These are phyloP conservation scores for Diaporthe sp. DNA, from an alignment of 2,329 filamentous ascomycete genomes.

Conservation along the genomic window DNA sequence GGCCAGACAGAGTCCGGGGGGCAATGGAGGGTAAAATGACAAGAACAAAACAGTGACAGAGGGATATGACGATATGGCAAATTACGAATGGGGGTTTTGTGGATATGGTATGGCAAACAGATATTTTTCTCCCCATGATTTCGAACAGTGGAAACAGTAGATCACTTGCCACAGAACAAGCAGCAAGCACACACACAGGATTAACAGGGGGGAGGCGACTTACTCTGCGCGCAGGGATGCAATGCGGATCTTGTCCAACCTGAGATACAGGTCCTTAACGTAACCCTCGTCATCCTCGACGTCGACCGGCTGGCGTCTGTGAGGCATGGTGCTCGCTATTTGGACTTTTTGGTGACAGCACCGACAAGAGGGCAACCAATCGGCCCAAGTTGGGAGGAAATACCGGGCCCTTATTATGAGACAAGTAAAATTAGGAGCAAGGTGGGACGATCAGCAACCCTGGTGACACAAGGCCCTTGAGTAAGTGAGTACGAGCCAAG, in stretches of 20 bases:
- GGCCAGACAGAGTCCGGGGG: not conserved
- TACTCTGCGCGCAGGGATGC: slow-evolving; percentile 33
- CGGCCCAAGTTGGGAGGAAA: not conserved
- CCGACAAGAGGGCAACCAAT: not conserved
- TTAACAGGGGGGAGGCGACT: not conserved
- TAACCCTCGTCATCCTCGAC: slow-evolving; percentile 34
- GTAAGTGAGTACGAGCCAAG: slow-evolving; percentile 18
- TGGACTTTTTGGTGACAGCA: not conserved
- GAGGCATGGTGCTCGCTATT: slow-evolving; percentile 16
- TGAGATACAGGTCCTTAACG: slow-evolving; percentile 32
- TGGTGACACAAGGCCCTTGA: not conserved
- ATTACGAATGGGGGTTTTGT: slow-evolving; percentile 14
- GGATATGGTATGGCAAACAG: not conserved
- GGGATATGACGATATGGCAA: not conserved
- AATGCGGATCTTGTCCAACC: slow-evolving; percentile 32
- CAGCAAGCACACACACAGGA: not conserved
- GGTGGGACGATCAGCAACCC: not conserved
- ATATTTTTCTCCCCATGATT: not conserved
- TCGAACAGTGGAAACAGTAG: not conserved
- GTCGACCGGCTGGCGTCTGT: slow-evolving; percentile 28
- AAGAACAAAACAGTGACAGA: not conserved
- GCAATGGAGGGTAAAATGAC: too few relatives aligned
- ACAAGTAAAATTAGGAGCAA: slow-evolving; percentile 14
- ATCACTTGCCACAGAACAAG: not conserved
- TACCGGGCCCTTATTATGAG: slow-evolving; percentile 19